A percentile compares a stretch with the other conserved stretches of the same genome.
phyloP scores from a whole-genome alignment of 148 eudicot species.

The Gaultheria prostrata region DNA sequence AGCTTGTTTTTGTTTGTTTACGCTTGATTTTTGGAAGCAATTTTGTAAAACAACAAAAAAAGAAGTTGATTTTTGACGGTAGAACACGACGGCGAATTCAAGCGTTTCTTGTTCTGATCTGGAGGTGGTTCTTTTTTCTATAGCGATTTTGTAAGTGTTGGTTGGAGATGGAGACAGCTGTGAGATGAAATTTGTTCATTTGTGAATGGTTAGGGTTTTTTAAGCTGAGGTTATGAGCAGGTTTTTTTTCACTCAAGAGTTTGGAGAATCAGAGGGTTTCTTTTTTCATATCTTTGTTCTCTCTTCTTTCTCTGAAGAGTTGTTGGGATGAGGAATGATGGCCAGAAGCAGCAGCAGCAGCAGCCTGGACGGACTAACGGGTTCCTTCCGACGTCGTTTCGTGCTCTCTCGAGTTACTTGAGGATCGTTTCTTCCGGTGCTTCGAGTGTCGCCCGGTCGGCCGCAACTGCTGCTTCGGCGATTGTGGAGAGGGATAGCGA shows the following conservation, averaged over 20 bases:
- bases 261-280: slow-evolving; percentile 17
- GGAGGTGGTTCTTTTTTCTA: not conserved
- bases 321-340: slow-evolving; percentile 65
- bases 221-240: slow-evolving; percentile 34
- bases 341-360: slow-evolving; percentile 42
- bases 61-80: not conserved
- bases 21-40: not conserved
- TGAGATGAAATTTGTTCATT: slow-evolving; percentile 8
- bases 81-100: slow-evolving; percentile 4
- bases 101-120: slow-evolving; percentile 21
- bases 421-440: slow-evolving; percentile 85
- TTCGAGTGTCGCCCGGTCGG: slow-evolving; percentile 70
- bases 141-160: not conserved
- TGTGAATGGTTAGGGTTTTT: not conserved
- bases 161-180: slow-evolving; percentile 23
- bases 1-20: slow-evolving; percentile 16
- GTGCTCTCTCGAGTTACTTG: slow-evolving; percentile 61
- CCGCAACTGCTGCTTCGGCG: slow-evolving; percentile 67
- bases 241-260: not conserved
- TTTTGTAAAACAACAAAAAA: not conserved
- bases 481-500: slow-evolving; percentile 71
- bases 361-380: slow-evolving; percentile 47
- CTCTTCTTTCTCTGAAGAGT: not conserved
- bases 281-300: slow-evolving; percentile 9
- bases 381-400: slow-evolving; percentile 57